These are phyloP conservation scores for Coemansia sp. DNA, from an alignment of 371 early-diverging fungal genomes.

Conservation along the genomic window DNA sequence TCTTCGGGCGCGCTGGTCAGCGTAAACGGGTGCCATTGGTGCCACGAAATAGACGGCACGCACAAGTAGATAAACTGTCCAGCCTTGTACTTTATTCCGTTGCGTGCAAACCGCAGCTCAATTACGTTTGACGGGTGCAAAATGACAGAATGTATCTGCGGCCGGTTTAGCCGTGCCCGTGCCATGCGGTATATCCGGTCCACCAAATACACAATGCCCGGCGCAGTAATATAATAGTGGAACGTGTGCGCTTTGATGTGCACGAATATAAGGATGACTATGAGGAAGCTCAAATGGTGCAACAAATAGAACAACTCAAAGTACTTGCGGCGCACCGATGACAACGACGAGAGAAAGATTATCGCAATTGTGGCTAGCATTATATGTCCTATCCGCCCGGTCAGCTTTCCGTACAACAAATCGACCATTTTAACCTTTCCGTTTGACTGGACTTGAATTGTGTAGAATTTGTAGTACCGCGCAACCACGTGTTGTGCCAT, in stretches of 20 bases:
- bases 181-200: constrained; percentile 61
- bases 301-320: constrained; percentile 75
- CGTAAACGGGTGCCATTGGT: constrained; percentile 85
- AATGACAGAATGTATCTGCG: constrained; percentile 55
- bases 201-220: constrained; percentile 58
- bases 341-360: constrained; percentile 61
- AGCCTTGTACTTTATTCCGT: constrained; percentile 50
- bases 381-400: constrained; percentile 65
- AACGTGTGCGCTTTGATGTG: constrained; percentile 59
- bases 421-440: constrained; percentile 23
- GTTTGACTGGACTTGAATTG: background rate
- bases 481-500: constrained; percentile 56
- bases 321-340: constrained; percentile 56
- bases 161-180: constrained; percentile 54
- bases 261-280: constrained; percentile 60
- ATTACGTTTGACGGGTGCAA: constrained; percentile 69
- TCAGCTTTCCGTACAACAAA: constrained; percentile 50
- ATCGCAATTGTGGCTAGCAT: constrained; percentile 58
- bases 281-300: constrained; percentile 66
- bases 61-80: constrained; percentile 69
- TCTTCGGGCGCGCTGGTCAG: constrained; percentile 81
- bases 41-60: constrained; percentile 60
- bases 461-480: constrained; percentile 25
- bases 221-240: constrained; percentile 58
- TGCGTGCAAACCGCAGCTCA: constrained; percentile 66